Evolutionary conservation across 208 protist species (phyloP), one percentile per base, ranked within the genome.

Genomic region (Acanthamoeba castellanii): DNA sequence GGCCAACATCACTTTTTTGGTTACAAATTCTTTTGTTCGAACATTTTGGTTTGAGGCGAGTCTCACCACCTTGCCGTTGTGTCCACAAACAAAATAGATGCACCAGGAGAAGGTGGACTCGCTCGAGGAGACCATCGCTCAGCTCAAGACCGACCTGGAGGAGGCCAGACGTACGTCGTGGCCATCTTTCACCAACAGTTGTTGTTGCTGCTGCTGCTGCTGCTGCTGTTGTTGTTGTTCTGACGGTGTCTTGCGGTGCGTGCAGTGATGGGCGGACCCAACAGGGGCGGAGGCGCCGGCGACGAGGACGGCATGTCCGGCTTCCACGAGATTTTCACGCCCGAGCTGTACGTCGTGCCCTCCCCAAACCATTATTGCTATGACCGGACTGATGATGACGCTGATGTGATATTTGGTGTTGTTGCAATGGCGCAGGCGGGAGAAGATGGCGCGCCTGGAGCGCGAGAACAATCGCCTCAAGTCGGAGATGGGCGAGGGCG

Each of bases 361-460:
- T 88, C 11, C 11, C 45, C n/a, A n/a, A n/a, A 42, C 37, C 37
- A 42, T 42, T 42, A 3, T 42, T 42, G 37, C 37, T 3, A 42
- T 42, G 37, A 42, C 34, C 32, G 32, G 25, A 2, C 78, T 45
- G 42, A 87, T 59, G 47, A 42, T 6, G 18, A 18, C 22, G 25
- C 2, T 18, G 16, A 47, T 55, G 37, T 55, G 18, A 7, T 92
- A 14, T 72, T 92, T n/a, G n/a, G 16, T 72, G 37, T 92, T n/a
- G n/a, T 0, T 72, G 37, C 37, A 42, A 42, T 42, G 13, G 8
- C 42, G 20, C 42, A 45, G 42, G 55, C 88, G 32, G n/a, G 64
- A 78, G 61, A 93, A 93, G 66, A 78, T 93, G 88, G 61, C 47
- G 27, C 88, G 88, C 18, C 42, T 93, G 45, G 88, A 93, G 64